Evolutionary conservation across 441 rosid species (phyloP).

Genomic region (Euphorbia schlechtendalii): DNA sequence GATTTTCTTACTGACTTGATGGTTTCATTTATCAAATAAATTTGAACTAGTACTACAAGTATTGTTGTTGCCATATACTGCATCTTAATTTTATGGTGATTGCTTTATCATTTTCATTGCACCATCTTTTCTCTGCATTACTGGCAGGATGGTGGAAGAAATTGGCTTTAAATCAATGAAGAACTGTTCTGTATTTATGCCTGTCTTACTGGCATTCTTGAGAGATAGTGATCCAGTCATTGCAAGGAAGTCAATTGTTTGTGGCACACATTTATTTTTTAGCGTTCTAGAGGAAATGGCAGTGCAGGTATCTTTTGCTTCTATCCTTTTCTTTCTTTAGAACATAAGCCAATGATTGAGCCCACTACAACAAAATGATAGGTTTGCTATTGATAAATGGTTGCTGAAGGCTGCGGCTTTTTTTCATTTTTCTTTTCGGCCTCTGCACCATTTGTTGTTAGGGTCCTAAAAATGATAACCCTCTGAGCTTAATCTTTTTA

Average conservation of each 20-base stretch:
- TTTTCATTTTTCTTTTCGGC: neutral
- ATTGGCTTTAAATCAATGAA: slow-evolving; percentile 66
- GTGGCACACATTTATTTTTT: slow-evolving; percentile 63
- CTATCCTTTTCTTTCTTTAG: neutral
- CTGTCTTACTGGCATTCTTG: slow-evolving; percentile 54
- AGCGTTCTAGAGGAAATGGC: slow-evolving; percentile 69
- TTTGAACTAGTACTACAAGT: neutral
- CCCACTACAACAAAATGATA: neutral
- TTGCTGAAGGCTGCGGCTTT: neutral
- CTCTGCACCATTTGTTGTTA: neutral
- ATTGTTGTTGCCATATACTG: neutral
- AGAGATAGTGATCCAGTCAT: slow-evolving; percentile 59
- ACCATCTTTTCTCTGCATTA: slow-evolving; percentile 17
- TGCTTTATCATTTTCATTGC: neutral
- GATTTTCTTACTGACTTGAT: neutral
- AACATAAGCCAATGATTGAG: slow-evolving; percentile 2
- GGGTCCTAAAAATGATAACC: neutral
- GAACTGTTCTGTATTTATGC: slow-evolving; percentile 45
- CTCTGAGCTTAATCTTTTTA: neutral
- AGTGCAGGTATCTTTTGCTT: slow-evolving; percentile 55
- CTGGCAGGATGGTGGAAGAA: slow-evolving; percentile 78
- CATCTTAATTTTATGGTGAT: neutral
- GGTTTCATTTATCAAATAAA: neutral
- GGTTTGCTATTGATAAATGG: neutral
- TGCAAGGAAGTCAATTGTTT: slow-evolving; percentile 61